A percentile compares a stretch with the other conserved stretches of the same genome.
Conservation (phyloP, 352 stramenopile species). For the Phytophthora pinifolia region DNA sequence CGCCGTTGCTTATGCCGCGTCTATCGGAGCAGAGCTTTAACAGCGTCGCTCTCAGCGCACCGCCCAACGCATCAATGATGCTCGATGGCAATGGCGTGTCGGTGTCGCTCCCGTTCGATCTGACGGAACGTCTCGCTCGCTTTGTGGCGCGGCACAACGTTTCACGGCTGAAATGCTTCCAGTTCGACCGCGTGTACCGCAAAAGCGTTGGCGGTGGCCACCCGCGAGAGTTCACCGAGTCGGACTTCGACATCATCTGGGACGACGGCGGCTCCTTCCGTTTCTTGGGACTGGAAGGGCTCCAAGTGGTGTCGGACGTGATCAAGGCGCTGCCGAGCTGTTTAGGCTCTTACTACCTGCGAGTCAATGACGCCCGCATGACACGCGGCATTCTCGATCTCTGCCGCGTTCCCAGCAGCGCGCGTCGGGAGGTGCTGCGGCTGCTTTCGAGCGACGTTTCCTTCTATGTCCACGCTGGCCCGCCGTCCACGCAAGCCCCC, state of each 20-base stretch:
- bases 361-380: slow-evolving; percentile 78
- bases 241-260: slow-evolving; percentile 87
- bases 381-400: slow-evolving; percentile 72
- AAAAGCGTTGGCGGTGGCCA: slow-evolving; percentile 75
- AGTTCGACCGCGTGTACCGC: slow-evolving; percentile 85
- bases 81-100: slow-evolving; percentile 78
- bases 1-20: slow-evolving; percentile 77
- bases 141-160: slow-evolving; percentile 85
- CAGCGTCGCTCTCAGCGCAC: slow-evolving; percentile 50
- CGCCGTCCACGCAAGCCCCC: slow-evolving; percentile 56
- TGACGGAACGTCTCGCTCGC: slow-evolving; percentile 79
- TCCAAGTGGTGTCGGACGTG: slow-evolving; percentile 79
- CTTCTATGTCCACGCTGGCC: slow-evolving; percentile 58
- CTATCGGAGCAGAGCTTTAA: slow-evolving; percentile 69
- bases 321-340: slow-evolving; percentile 58
- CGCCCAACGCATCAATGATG: slow-evolving; percentile 63
- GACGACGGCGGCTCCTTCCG: slow-evolving; percentile 63
- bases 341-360: slow-evolving; percentile 76
- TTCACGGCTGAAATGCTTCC: slow-evolving; percentile 78
- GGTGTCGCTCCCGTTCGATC: slow-evolving; percentile 80
- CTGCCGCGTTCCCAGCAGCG: slow-evolving; percentile 49
- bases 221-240: slow-evolving; percentile 78
- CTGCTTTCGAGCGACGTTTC: slow-evolving; percentile 79
- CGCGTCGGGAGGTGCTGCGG: slow-evolving; percentile 69
- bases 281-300: slow-evolving; percentile 74